phyloP scores from a whole-genome alignment of 1,139 yeast genomes.

The Diutina sp. region DNA sequence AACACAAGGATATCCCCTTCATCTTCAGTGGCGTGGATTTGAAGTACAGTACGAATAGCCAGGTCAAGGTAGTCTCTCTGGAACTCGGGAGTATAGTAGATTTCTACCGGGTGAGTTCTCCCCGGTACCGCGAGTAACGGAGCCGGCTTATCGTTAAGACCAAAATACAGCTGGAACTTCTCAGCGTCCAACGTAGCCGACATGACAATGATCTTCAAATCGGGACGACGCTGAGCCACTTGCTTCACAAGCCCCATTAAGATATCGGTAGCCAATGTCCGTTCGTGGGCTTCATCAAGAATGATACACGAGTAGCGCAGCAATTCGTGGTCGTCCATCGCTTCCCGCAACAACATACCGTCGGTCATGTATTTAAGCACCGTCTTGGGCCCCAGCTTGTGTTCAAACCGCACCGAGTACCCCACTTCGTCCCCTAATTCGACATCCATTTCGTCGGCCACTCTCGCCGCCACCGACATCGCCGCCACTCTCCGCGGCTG shows the following conservation, averaged over 20 bases:
- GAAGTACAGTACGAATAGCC: constrained; percentile 87
- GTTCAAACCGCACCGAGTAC: constrained; percentile 86
- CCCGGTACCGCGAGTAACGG: constrained; percentile 96
- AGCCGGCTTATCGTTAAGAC: constrained; percentile 40
- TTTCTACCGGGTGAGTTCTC: constrained; percentile 94
- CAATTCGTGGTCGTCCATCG: constrained; percentile 89
- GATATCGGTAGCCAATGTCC: constrained; percentile 93
- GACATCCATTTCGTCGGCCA: constrained; percentile 94
- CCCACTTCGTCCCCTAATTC: constrained; percentile 87
- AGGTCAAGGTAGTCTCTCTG: constrained; percentile 92
- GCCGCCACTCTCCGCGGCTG: constrained; percentile 98
- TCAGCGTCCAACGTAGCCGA: constrained; percentile 97
- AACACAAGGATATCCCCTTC: constrained; percentile 85
- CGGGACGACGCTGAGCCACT: constrained; percentile 68
- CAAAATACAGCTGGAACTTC: constrained; percentile 79
- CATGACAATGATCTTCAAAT: constrained; percentile 86
- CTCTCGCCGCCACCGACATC: constrained; percentile 93
- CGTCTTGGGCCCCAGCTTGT: constrained; percentile 69
- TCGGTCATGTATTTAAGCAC: constrained; percentile 94
- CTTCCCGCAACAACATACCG: constrained; percentile 95
- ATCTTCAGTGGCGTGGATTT: constrained; percentile 92
- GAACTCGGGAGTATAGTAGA: constrained; percentile 91
- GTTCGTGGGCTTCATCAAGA: constrained; percentile 96
- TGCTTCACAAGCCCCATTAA: constrained; percentile 90
- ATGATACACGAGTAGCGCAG: constrained; percentile 78